These are phyloP conservation scores for Paramecium pentaurelia DNA, from an alignment of 73 alveolate species.

Conservation along the genomic window DNA sequence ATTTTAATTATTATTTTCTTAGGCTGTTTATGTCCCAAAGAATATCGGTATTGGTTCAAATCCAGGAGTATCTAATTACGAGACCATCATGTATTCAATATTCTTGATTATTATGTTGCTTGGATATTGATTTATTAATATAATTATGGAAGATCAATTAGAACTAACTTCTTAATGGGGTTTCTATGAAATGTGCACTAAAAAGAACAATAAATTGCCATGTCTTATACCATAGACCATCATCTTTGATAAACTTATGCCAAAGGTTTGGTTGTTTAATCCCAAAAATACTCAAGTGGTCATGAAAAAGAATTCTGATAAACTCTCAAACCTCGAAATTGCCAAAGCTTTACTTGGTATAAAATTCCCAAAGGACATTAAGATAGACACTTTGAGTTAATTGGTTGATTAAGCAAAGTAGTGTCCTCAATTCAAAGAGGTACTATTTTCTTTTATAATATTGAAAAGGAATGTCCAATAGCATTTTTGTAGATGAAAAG, in stretches of 20 bases:
- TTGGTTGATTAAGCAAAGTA: background rate
- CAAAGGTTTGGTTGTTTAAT: conserved; percentile 37
- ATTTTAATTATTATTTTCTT: background rate
- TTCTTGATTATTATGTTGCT: background rate
- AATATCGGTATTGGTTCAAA: background rate
- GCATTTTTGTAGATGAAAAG: conserved; percentile 29
- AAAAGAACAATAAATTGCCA: background rate
- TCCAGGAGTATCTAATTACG: background rate
- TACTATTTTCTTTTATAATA: background rate
- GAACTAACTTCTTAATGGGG: conserved; percentile 19
- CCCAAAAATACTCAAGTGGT: background rate
- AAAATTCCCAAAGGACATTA: background rate
- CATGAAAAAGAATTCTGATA: conserved; percentile 11
- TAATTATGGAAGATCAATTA: background rate
- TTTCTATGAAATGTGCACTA: conserved; percentile 32
- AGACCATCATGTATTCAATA: background rate
- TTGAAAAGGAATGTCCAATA: background rate
- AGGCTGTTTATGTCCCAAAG: background rate
- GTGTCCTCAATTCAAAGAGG: background rate
- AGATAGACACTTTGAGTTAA: background rate
- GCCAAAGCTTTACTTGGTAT: background rate
- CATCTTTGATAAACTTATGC: conserved; percentile 4
- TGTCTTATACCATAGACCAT: conserved; percentile 10
- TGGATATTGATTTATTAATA: conserved; percentile 8
- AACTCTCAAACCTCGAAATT: background rate